Percentiles rank a stretch among this genome's conserved stretches.
phyloP scores from a whole-genome alignment of 495 filamentous ascomycete species.

The Choiromyces venosus region DNA sequence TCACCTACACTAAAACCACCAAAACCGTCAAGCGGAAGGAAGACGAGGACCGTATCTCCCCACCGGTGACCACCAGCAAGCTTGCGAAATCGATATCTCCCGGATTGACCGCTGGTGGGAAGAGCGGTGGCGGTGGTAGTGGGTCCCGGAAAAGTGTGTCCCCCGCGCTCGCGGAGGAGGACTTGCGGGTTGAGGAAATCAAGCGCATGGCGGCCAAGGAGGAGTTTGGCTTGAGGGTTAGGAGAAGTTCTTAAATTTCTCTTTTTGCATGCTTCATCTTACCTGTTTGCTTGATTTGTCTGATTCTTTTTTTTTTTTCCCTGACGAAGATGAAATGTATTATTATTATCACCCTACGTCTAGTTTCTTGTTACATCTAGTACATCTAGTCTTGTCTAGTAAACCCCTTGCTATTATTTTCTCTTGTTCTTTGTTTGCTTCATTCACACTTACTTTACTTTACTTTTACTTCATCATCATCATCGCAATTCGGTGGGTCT shows the following conservation, averaged over 20 bases:
- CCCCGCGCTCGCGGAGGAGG: conserved; percentile 11
- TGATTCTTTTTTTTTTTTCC: conserved; percentile 7
- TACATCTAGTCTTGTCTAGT: neutral
- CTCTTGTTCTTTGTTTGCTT: conserved; percentile 13
- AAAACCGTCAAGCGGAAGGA: conserved; percentile 40
- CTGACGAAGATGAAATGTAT: neutral
- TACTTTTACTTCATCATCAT: conserved; percentile 4
- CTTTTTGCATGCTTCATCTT: conserved; percentile 17
- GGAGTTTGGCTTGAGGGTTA: conserved; percentile 33
- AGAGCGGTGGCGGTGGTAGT: neutral
- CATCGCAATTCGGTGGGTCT: conserved; percentile 3
- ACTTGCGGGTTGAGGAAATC: conserved; percentile 33
- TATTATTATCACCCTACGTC: neutral
- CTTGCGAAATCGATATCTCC: conserved; percentile 27
- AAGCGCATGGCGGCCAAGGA: conserved; percentile 33
- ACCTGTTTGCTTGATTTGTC: conserved; percentile 18
- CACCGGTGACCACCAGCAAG: conserved; percentile 3
- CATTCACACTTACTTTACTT: conserved; percentile 1
- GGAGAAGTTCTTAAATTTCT: conserved; percentile 25
- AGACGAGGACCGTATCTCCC: conserved; percentile 32
- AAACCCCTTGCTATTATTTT: neutral
- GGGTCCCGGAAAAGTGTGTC: conserved; percentile 10
- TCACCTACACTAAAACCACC: conserved; percentile 34
- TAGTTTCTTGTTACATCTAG: no score
- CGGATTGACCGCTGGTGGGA: conserved; percentile 11